Percentiles rank a stretch among this genome's conserved stretches.
These are phyloP conservation scores for Wallemia ichthyophaga DNA, from an alignment of 1,284 basidiomycete species.

Conservation along the genomic window DNA sequence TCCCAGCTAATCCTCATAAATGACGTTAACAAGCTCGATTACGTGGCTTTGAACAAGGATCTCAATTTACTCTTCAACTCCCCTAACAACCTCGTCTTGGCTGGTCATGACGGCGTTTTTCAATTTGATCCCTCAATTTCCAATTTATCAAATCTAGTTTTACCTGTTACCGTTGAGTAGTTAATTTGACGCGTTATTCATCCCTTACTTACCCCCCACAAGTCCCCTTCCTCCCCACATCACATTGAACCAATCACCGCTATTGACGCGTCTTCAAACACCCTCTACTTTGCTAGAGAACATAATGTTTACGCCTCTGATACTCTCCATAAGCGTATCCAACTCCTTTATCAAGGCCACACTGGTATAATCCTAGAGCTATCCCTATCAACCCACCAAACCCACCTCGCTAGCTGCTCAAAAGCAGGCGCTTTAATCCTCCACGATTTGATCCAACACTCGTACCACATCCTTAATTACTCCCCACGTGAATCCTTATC, in stretches of 20 bases:
- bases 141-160: background rate
- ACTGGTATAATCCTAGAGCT: background rate
- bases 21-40: background rate
- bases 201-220: too few relatives aligned
- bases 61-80: background rate
- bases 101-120: background rate
- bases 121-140: background rate
- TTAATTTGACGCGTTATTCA: too few relatives aligned
- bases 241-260: background rate
- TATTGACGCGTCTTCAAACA: background rate
- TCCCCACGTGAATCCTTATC: background rate
- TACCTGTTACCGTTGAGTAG: background rate
- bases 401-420: background rate
- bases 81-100: background rate
- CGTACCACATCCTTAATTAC: background rate
- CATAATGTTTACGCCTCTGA: background rate
- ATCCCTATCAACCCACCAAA: background rate
- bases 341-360: background rate
- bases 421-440: background rate
- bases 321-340: background rate
- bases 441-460: background rate
- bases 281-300: background rate
- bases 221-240: background rate
- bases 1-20: background rate
- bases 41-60: background rate